phyloP scores from a whole-genome alignment of 805 yeast species.

The Kurtzmaniella cleridarum region DNA sequence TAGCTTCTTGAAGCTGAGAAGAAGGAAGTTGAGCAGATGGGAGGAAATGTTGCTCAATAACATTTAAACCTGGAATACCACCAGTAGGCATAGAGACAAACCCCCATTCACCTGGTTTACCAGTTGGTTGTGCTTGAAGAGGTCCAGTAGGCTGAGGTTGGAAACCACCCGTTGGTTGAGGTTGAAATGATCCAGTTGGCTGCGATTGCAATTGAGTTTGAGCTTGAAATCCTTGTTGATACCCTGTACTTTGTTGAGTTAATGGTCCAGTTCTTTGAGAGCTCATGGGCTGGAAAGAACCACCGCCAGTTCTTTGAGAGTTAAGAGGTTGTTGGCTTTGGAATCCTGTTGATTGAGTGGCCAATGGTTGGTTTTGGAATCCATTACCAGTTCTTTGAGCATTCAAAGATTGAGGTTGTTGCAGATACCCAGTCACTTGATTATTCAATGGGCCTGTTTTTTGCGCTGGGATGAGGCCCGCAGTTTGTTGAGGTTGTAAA shows the following conservation, averaged over 20 bases:
- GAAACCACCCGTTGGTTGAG: conserved; percentile 27
- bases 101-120: conserved; percentile 79
- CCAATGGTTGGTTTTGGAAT: conserved; percentile 10
- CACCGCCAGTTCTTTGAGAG: conserved; percentile 3
- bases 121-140: conserved; percentile 52
- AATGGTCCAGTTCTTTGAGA: conserved; percentile 9
- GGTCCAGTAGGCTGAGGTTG: conserved; percentile 13
- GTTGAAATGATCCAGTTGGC: conserved; percentile 17
- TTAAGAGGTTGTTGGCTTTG: conserved; percentile 6
- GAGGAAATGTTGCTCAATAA: conserved; percentile 62
- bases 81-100: conserved; percentile 65
- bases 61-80: conserved; percentile 65
- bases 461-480: conserved; percentile 51
- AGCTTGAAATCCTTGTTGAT: conserved; percentile 23
- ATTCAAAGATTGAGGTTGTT: conserved; percentile 14
- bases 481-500: conserved; percentile 65
- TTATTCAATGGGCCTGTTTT: conserved; percentile 30
- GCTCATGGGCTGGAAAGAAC: conserved; percentile 13
- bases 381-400: conserved; percentile 27
- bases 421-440: conserved; percentile 14
- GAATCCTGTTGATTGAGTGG: conserved; percentile 9
- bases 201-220: conserved; percentile 16
- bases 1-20: conserved; percentile 35
- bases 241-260: conserved; percentile 35
- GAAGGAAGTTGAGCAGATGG: conserved; percentile 41